Base-by-base conservation (phyloP, 2,329 filamentous ascomycete species). In the Fusarium napiforme region DNA sequence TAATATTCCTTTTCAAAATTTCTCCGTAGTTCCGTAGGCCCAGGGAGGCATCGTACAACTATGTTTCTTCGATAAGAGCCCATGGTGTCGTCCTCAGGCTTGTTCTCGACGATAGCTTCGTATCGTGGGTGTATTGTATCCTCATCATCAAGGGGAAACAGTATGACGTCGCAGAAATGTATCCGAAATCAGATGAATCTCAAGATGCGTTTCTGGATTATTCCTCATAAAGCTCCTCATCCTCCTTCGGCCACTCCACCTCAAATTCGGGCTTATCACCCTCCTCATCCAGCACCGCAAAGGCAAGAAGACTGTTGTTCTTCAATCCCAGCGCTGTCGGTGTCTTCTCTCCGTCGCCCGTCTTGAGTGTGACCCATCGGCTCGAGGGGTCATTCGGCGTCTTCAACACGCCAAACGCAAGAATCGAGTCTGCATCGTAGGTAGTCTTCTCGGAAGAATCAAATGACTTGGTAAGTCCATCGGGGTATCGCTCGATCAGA, bases 401-500 rank as follows among this genome's bases (percentile, higher is more conserved):
- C 49, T 82, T 84, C 18, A 86, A 83, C 12, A 85, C 69, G 4
- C 82, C 88, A 67, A 86, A 90, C 14, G 80, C 83, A 39, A 90
- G 78, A 9, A 75, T 83, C 39, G 85, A 81, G 55, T 83, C 79
- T 3, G 77, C 70, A 1, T 86, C 85, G 4, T 89, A 72, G 2
- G 80, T 56, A 1, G 82, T 85, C 15, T 77, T 81, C 45, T 82
- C 79, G 11, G 78, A 73, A 16, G 81, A 76, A 1, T 53, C 75
- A 23, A 79, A 64, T 21, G 82, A 80, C 16, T 81, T 81, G 3
- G 81, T 83, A 9, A 92, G 83, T 2, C 90, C 89, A 1, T 81
- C 64, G 0, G 89, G 86, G 67, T 90, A 91, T 34, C 88, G 83
- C 49, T 91, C 89, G 34, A 79, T 84, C 10, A 95, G 82, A 16